These are phyloP conservation scores for Vigna unguiculata DNA, from an alignment of 306 rosid species.

Conservation along the genomic window DNA sequence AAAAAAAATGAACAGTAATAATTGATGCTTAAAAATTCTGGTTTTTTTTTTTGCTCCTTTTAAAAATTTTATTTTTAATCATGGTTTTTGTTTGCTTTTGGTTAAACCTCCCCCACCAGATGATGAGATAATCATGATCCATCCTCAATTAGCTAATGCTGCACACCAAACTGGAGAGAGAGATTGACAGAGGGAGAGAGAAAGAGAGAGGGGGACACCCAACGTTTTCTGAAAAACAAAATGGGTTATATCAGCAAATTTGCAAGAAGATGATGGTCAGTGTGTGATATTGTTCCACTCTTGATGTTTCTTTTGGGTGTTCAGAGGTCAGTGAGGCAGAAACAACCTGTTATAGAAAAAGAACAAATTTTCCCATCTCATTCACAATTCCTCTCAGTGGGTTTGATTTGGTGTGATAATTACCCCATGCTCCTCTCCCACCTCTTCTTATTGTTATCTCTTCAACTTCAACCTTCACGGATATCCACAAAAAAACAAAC, in stretches of 20 bases:
- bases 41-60: background rate
- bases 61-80: constrained; percentile 22
- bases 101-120: constrained; percentile 71
- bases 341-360: constrained; percentile 59
- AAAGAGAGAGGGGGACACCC: background rate
- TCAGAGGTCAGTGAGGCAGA: constrained; percentile 57
- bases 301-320: constrained; percentile 59
- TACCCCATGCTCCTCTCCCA: constrained; percentile 49
- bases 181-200: constrained; percentile 4
- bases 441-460: constrained; percentile 43
- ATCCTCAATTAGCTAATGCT: constrained; percentile 64
- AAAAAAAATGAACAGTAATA: background rate
- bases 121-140: constrained; percentile 93
- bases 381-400: constrained; percentile 54
- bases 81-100: constrained; percentile 70
- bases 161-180: constrained; percentile 56
- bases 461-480: constrained; percentile 46
- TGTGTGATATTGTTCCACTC: constrained; percentile 48
- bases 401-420: constrained; percentile 62
- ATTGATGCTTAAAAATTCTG: constrained; percentile 12
- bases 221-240: constrained; percentile 45
- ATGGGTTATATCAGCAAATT: constrained; percentile 45
- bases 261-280: constrained; percentile 44
- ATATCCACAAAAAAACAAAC: constrained; percentile 45
- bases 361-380: constrained; percentile 57